Evolutionary conservation across 2,329 filamentous ascomycete genomes (phyloP), one percentile per base, ranked within the genome.

Genomic region (Aspergillus fumigatus): DNA sequence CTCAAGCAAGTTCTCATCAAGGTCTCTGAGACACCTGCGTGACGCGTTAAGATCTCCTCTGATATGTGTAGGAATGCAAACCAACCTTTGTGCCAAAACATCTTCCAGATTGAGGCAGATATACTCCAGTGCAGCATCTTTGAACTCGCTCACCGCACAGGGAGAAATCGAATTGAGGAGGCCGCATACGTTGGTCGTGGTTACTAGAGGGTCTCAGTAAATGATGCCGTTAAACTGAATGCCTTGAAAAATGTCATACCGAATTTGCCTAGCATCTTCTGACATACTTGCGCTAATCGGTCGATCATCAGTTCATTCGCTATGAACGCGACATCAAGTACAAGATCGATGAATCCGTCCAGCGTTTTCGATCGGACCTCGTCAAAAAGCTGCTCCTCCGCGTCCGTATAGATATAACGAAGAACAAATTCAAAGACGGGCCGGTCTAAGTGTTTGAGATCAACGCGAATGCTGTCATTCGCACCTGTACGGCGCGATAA

Each of bases 271-370:
- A 97, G 83, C 23, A 92, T 77, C 57, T 84, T 86, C 70, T 99
- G 94, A 71, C 94, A 97, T 27, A 95, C 86, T 70, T 96, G 90
- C 4, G 90, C 91, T 4, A 99, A 77, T 6, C 92, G 84, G 70
- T 97, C 92, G 49, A 99, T 82, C 92, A 99, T 97, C 56, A 99
- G 78, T 73, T 99, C 93, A 69, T 99, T 94, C 11, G 92, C 91
- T 52, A 90, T 88, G 55, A 86, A 86, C 82, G 97, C 88, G 48
- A 97, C 89, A 65, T 96, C 92, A 75, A 97, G 83, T 8, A 97
- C 82, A n/a, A 94, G 79, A 65, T 97, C 92, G 4, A 92, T 85
- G 60, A 96, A 92, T 48, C 92, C 88, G 62, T 97, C 92, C 5
- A 96, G 75, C 58, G 87, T 86, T 17, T 84, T 77, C 38, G 84